Evolutionary conservation across 257 asterid species (phyloP), one percentile per base, ranked within the genome.

Genomic region (Paulownia fortunei): DNA sequence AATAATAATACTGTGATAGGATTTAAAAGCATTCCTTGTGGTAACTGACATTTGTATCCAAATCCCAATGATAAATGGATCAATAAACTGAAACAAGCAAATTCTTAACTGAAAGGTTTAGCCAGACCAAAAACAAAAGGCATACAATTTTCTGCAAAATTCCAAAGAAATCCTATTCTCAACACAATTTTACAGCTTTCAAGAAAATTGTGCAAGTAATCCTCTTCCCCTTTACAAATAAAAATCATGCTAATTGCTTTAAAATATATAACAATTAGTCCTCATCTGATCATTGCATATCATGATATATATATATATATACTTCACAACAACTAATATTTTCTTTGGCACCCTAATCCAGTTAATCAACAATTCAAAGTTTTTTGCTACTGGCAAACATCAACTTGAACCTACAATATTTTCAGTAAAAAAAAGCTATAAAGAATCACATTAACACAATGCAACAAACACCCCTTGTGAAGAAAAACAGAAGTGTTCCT

Each of bases 281-380:
- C 34, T 21, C 63, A 56, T 65, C 30, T 46, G 60, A 19, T 55
- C 6, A 55, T 55, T 21, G 5, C 62, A 55, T n/a, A n/a, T 18
- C 62, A 55, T 18, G 62, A 55, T 13, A 55, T 6, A 7, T 10
- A 54, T 3, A n/a, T n/a, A 37, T 15, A 65, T 10, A 54, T 3
- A 37, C 46, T 54, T 55, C 19, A 10, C 62, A 51, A 37, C 18
- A 72, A 55, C 5, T 4, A 19, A 12, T 6, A 19, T 69, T 52
- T 18, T 59, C 60, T 16, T 73, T 73, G 32, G 61, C 32, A 47
- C 9, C 70, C 70, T 15, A n/a, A 59, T 21, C 49, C 44, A 36
- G 71, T 64, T 18, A 8, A 18, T 9, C 26, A 34, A n/a, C 58
- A 37, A 39, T 6, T 8, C 19, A 16, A 16, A 4, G 11, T 7